These are phyloP conservation scores for Penicillium cosmopolitanum DNA, from an alignment of 495 filamentous ascomycete genomes.

Conservation along the genomic window DNA sequence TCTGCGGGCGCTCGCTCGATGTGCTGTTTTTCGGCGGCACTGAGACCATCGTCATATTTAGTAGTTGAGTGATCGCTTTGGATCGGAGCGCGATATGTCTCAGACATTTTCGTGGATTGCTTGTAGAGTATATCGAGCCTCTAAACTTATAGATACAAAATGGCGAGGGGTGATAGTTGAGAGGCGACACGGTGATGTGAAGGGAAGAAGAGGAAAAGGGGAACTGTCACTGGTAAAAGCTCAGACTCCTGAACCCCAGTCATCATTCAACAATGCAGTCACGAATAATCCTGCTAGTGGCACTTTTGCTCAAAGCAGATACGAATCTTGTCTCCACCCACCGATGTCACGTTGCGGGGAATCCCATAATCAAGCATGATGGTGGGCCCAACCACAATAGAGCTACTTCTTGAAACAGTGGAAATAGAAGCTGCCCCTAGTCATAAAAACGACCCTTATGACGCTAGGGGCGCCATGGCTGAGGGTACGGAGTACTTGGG, in stretches of 20 bases:
- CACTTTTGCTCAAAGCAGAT: background rate
- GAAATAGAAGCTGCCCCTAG: background rate
- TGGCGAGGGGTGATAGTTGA: background rate
- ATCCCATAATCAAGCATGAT: background rate
- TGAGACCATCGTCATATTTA: background rate
- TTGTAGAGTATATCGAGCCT: background rate
- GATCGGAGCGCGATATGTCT: background rate
- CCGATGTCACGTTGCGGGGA: constrained; percentile 2
- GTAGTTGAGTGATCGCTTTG: background rate
- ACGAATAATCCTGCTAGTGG: background rate
- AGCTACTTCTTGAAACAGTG: background rate
- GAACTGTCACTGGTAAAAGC: background rate
- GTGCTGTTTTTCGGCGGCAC: constrained; percentile 1
- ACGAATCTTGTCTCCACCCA: background rate
- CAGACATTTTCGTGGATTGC: background rate
- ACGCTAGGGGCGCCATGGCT: background rate
- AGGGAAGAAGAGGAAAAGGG: background rate
- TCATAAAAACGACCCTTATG: too few relatives aligned
- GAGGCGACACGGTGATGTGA: background rate
- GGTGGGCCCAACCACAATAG: background rate
- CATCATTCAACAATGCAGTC: background rate
- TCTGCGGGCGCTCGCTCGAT: background rate
- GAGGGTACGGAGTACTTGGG: background rate
- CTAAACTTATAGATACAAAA: background rate
- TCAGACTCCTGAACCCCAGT: background rate